Evolutionary conservation across 2,329 filamentous ascomycete species (phyloP).

Genomic region (Colletotrichum echinochloae): DNA sequence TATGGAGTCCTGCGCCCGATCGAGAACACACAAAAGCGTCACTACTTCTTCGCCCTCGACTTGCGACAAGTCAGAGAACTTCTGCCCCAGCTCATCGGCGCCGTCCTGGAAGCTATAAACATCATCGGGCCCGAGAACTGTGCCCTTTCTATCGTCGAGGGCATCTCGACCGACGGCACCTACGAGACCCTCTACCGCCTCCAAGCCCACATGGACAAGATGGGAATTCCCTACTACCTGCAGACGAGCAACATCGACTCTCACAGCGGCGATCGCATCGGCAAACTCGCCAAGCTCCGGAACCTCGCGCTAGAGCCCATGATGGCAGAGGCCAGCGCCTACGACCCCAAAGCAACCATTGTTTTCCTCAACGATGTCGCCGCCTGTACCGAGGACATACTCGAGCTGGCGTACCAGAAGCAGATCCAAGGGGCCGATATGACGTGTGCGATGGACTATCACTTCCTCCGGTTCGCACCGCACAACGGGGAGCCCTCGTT

Average conservation of each 20-base stretch:
- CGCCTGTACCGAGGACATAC: conserved; percentile 65
- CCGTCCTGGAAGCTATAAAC: conserved; percentile 61
- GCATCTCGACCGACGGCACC: conserved; percentile 67
- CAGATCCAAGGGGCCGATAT: conserved; percentile 63
- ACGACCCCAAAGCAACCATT: conserved; percentile 52
- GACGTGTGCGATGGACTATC: conserved; percentile 72
- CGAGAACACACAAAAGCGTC: conserved; percentile 26
- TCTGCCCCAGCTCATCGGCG: conserved; percentile 64
- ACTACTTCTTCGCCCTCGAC: conserved; percentile 67
- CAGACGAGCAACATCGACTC: conserved; percentile 58
- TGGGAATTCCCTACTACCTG: conserved; percentile 58
- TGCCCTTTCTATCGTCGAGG: conserved; percentile 67
- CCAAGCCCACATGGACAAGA: conserved; percentile 51
- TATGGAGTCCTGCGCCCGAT: conserved; percentile 29
- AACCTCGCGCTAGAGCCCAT: conserved; percentile 65
- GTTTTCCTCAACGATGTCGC: conserved; percentile 68
- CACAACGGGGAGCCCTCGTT: conserved; percentile 59
- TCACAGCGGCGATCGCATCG: conserved; percentile 57
- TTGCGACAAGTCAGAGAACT: conserved; percentile 58
- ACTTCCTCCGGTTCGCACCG: conserved; percentile 47
- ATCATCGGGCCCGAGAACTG: conserved; percentile 64
- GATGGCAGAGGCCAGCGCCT: conserved; percentile 45
- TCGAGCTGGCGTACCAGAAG: conserved; percentile 60
- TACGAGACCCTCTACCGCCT: conserved; percentile 61
- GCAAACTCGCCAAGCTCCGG: conserved; percentile 61